Evolutionary conservation across 805 yeast genomes (phyloP), one percentile per base, ranked within the genome.

Genomic region (Saccharomycopsis sp.): DNA sequence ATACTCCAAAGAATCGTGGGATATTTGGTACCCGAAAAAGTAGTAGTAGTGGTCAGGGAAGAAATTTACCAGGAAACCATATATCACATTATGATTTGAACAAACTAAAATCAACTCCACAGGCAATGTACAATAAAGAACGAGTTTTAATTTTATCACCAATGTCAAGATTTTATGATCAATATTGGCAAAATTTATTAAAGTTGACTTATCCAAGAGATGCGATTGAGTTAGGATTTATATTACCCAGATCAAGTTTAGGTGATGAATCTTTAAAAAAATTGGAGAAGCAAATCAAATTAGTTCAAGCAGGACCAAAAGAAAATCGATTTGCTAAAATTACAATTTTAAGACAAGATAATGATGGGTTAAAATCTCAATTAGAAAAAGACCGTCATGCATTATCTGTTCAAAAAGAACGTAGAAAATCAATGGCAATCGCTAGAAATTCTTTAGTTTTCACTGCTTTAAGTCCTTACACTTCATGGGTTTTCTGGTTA

Each of bases 401-500:
- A 3, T 66, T 84, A 51, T 66, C 64, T 21, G 94, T 80, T 22
- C 98, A 93, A 64, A 89, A 88, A 63, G 83, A 85, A 56, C 77
- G 98, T 61, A 77, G 98, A 54, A 63, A 84, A 4, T 79, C 80
- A 57, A 90, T 93, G 97, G 95, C 97, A 2, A 68, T 87, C 53
- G 96, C 97, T 2, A 74, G 98, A 60, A 93, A 93, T 68, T 88
- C 96, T 32, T 68, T 93, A 47, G 70, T 93, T 40, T 87, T 88
- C 65, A 84, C 97, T 7, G 79, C 97, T 1, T 67, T 93, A 38
- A 84, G 88, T 3, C 95, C 97, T 17, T 76, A 83, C 54, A 88
- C 95, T 2, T 78, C 94, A 19, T 93, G 98, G 98, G 84, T 90
- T 16, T 67, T 93, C 41, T 93, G 99, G 99, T 68, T 93, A 54